phyloP scores from a whole-genome alignment of 2,329 filamentous ascomycete genomes.

The Xylaria sp. region DNA sequence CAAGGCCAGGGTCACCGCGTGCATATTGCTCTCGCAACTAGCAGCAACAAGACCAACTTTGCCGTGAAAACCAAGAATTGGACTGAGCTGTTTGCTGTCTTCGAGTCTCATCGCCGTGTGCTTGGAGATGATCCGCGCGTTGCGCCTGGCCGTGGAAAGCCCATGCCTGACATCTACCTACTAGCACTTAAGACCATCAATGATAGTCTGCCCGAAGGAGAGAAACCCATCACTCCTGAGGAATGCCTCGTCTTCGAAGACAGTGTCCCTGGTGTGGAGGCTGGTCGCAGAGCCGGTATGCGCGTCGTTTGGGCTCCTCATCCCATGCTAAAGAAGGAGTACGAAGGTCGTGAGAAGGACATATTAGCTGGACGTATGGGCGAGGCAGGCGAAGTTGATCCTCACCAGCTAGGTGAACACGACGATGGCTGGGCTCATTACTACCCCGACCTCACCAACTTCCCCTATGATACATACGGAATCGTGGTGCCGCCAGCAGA shows the following conservation, averaged over 20 bases:
- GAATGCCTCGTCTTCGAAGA: conserved; percentile 98
- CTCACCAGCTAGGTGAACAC: conserved; percentile 51
- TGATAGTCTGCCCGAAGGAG: conserved; percentile 57
- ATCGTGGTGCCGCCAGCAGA: conserved; percentile 45
- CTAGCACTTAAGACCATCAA: conserved; percentile 84
- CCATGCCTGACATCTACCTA: conserved; percentile 89
- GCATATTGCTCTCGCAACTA: conserved; percentile 83
- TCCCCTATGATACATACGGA: conserved; percentile 55
- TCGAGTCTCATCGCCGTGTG: conserved; percentile 65
- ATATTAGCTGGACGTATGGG: conserved; percentile 80
- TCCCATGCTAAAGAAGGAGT: conserved; percentile 69
- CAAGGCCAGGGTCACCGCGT: conserved; percentile 42
- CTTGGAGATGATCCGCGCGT: conserved; percentile 83
- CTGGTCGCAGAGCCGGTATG: conserved; percentile 88
- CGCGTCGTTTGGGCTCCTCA: conserved; percentile 91
- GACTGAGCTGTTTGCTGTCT: conserved; percentile 55
- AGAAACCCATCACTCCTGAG: conserved; percentile 64
- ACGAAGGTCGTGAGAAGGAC: conserved; percentile 67
- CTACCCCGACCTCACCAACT: conserved; percentile 44
- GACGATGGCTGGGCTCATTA: conserved; percentile 59
- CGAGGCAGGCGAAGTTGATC: conserved; percentile 53
- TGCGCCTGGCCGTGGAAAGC: conserved; percentile 76
- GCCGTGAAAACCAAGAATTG: conserved; percentile 66
- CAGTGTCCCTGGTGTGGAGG: conserved; percentile 86
- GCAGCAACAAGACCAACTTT: conserved; percentile 67